A percentile compares a stretch with the other conserved stretches of the same genome.
These are phyloP conservation scores for Pseudogymnoascus verrucosus DNA, from an alignment of 2,329 filamentous ascomycete genomes.

Conservation along the genomic window DNA sequence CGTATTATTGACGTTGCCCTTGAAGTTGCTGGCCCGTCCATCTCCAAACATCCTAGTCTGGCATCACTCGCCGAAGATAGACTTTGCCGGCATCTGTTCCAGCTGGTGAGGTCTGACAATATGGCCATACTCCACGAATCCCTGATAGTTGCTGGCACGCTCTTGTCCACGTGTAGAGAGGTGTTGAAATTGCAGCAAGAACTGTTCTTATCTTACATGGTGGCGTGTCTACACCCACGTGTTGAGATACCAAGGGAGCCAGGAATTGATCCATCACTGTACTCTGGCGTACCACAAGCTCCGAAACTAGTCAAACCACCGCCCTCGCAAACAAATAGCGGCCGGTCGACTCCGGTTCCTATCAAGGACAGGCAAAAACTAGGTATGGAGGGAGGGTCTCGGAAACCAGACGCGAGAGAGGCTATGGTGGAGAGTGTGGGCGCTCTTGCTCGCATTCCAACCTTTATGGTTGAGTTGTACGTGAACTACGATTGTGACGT, in stretches of 20 bases:
- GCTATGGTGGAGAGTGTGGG: conserved; percentile 98
- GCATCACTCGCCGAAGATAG: conserved; percentile 86
- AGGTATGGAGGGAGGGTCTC: conserved; percentile 80
- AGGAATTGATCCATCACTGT: conserved; percentile 83
- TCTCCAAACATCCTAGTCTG: conserved; percentile 82
- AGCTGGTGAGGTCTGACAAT: conserved; percentile 91
- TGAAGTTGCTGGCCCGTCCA: conserved; percentile 91
- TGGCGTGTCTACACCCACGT: conserved; percentile 87
- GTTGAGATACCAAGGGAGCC: conserved; percentile 87
- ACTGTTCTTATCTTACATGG: conserved; percentile 86
- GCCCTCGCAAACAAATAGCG: conserved; percentile 68
- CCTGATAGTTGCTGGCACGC: conserved; percentile 80
- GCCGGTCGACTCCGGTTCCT: conserved; percentile 80
- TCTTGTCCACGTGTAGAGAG: conserved; percentile 81
- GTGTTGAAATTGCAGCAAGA: conserved; percentile 96
- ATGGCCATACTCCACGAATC: conserved; percentile 92
- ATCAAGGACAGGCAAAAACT: conserved; percentile 89
- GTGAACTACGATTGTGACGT: conserved; percentile 97
- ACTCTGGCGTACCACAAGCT: conserved; percentile 85
- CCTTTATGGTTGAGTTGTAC: conserved; percentile 90
- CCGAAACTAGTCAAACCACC: conserved; percentile 76
- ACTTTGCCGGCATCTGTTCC: conserved; percentile 88
- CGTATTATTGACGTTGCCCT: conserved; percentile 95
- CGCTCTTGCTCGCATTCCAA: conserved; percentile 83
- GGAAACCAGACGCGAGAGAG: conserved; percentile 91